Conservation (phyloP, 805 yeast genomes). For the Candida orba region DNA sequence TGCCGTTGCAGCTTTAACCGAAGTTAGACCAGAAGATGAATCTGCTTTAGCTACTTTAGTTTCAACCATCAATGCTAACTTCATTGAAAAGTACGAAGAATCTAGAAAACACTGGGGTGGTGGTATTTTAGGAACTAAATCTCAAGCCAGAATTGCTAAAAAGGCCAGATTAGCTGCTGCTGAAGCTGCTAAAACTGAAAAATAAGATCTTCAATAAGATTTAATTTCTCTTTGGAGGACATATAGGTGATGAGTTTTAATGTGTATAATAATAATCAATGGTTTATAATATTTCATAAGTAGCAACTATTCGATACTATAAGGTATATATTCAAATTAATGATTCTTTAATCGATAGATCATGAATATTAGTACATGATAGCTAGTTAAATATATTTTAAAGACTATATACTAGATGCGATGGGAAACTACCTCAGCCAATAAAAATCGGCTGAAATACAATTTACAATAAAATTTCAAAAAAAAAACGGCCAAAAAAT, state of each 20-base stretch:
- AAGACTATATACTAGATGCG: not conserved
- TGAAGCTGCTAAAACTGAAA: conserved; percentile 7
- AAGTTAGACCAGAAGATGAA: conserved; percentile 91
- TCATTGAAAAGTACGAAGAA: conserved; percentile 89
- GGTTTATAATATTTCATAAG: not conserved
- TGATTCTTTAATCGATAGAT: too few relatives aligned
- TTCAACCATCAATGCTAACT: conserved; percentile 91
- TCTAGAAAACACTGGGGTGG: conserved; percentile 99
- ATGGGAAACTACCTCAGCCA: conserved; percentile 11
- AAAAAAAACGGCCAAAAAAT: not conserved
- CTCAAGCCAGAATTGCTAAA: conserved; percentile 64
- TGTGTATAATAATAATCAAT: not conserved
- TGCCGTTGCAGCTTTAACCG: conserved; percentile 95
- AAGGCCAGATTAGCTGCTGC: conserved; percentile 16
- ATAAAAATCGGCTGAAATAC: conserved; percentile 14
- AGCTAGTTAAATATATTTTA: too few relatives aligned
- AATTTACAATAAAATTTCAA: conserved; percentile 10
- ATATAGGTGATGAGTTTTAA: too few relatives aligned
- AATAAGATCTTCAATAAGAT: conserved; percentile 4
- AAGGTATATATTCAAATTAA: too few relatives aligned
- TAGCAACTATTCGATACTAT: too few relatives aligned
- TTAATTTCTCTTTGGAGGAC: not conserved
- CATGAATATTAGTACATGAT: too few relatives aligned
- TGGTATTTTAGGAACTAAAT: conserved; percentile 95
- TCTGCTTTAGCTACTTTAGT: conserved; percentile 89